These are phyloP conservation scores for Patellifolia procumbens DNA, from an alignment of 179 eudicot species.

Conservation along the genomic window DNA sequence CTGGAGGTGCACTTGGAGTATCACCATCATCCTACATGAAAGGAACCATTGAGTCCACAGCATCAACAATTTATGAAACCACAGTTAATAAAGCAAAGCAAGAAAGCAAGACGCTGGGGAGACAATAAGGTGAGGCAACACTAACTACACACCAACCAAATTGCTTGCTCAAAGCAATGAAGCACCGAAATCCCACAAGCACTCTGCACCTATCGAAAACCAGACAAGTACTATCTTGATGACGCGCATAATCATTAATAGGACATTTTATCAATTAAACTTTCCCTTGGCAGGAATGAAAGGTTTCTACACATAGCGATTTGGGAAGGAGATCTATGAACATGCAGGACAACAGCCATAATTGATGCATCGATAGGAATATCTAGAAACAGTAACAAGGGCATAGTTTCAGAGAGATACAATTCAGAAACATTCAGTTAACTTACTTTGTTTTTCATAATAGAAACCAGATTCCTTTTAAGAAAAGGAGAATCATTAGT, in stretches of 20 bases:
- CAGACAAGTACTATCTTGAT: not conserved
- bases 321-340: too few species aligned
- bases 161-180: not conserved
- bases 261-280: not conserved
- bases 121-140: not conserved
- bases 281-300: not conserved
- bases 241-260: not conserved
- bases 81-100: not conserved
- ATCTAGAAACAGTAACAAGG: not conserved
- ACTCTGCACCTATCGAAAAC: not conserved
- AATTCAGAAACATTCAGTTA: not conserved
- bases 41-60: not conserved
- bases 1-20: constrained; percentile 87
- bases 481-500: not conserved
- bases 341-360: too few species aligned
- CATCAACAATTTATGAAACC: not conserved
- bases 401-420: not conserved
- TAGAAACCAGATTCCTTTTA: not conserved
- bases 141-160: not conserved
- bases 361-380: not conserved
- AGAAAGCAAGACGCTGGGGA: not conserved
- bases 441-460: too few species aligned
- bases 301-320: not conserved
- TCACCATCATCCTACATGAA: constrained; percentile 47
- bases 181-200: not conserved